These are phyloP conservation scores for Bipolaris sorokiniana DNA, from an alignment of 2,329 filamentous ascomycete genomes.

Conservation along the genomic window DNA sequence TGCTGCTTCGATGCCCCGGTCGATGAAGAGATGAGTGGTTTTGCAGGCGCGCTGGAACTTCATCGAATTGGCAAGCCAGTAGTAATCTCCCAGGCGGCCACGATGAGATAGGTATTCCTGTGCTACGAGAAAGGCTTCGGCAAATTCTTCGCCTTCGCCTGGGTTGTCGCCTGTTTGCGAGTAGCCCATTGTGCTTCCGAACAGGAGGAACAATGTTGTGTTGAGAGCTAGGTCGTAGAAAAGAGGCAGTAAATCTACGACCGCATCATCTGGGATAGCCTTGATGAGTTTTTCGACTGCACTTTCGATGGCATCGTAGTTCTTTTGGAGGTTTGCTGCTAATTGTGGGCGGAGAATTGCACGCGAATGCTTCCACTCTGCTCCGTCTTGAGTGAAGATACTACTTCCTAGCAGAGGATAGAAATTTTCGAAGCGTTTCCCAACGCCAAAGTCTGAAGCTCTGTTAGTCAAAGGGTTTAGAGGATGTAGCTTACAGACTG, in stretches of 20 bases:
- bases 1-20: conserved; percentile 28
- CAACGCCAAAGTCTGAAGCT: conserved; percentile 13
- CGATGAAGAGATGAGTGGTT: conserved; percentile 10
- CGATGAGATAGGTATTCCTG: conserved; percentile 17
- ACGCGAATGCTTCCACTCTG: conserved; percentile 36
- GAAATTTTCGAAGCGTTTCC: conserved; percentile 4
- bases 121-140: conserved; percentile 24
- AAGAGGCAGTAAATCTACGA: conserved; percentile 44
- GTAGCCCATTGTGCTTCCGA: conserved; percentile 39
- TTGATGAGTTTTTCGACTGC: background rate
- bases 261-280: background rate
- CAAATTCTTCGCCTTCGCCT: conserved; percentile 19
- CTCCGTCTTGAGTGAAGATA: conserved; percentile 30
- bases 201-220: conserved; percentile 44
- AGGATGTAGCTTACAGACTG: background rate
- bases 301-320: background rate
- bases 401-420: conserved; percentile 17
- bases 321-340: conserved; percentile 35
- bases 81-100: conserved; percentile 32
- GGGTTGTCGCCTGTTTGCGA: conserved; percentile 16
- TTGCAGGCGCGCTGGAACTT: conserved; percentile 19
- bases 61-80: conserved; percentile 36
- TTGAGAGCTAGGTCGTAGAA: conserved; percentile 50
- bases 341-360: conserved; percentile 46
- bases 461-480: background rate